Conservation (phyloP, 768 basidiomycete species). For the Gyrodon lividus region DNA sequence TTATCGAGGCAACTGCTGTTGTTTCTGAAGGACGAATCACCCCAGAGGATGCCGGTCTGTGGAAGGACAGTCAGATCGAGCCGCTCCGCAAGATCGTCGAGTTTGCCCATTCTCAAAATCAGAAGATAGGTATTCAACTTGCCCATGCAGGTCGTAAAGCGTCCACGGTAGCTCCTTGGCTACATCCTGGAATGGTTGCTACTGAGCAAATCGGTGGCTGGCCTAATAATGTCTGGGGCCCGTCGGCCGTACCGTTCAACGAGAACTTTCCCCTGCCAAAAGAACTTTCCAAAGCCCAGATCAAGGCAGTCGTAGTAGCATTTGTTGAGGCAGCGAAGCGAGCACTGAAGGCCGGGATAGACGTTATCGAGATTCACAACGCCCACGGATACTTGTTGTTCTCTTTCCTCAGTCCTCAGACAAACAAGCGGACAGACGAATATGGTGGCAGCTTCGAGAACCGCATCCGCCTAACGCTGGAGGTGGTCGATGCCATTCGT, state of each 20-base stretch:
- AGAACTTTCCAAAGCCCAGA: constrained; percentile 54
- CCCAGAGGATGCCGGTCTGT: constrained; percentile 63
- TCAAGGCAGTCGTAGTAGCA: constrained; percentile 54
- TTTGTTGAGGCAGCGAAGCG: constrained; percentile 53
- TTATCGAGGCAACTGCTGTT: constrained; percentile 70
- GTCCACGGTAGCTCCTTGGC: constrained; percentile 62
- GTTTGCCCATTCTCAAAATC: constrained; percentile 69
- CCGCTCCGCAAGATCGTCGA: constrained; percentile 52
- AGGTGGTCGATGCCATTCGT: constrained; percentile 65
- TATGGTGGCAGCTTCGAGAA: constrained; percentile 77
- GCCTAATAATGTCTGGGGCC: constrained; percentile 55
- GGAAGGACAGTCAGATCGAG: constrained; percentile 57
- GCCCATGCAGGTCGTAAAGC: constrained; percentile 80
- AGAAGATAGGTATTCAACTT: constrained; percentile 73
- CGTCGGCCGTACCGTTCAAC: constrained; percentile 48
- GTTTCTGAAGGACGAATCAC: constrained; percentile 61
- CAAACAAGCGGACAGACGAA: constrained; percentile 63
- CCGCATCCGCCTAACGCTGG: constrained; percentile 57
- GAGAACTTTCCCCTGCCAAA: constrained; percentile 50
- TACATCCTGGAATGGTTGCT: constrained; percentile 37
- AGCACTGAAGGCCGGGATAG: constrained; percentile 58
- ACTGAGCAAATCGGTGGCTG: constrained; percentile 45
- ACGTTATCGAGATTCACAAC: constrained; percentile 58
- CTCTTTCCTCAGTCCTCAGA: constrained; percentile 56
- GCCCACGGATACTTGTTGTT: constrained; percentile 63